A percentile compares a stretch with the other conserved stretches of the same genome.
phyloP scores from a whole-genome alignment of 2,329 filamentous ascomycete species.

The Arthrocladium fulminans region DNA sequence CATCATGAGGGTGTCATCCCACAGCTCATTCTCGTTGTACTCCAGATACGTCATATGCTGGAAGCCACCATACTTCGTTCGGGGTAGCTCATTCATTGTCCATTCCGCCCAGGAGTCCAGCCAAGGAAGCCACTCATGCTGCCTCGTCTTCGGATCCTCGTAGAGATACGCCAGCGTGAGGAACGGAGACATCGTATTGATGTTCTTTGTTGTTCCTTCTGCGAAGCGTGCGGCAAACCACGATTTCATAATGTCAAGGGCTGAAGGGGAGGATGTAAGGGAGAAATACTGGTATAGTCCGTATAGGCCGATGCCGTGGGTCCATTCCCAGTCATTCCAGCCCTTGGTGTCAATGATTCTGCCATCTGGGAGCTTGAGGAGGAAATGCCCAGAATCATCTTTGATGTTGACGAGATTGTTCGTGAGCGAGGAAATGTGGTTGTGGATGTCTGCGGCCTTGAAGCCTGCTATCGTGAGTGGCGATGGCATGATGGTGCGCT shows the following conservation, averaged over 20 bases:
- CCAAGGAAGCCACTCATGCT: conserved; percentile 58
- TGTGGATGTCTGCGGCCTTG: conserved; percentile 34
- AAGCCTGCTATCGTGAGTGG: conserved; percentile 11
- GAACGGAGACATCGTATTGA: conserved; percentile 76
- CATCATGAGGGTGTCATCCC: conserved; percentile 87
- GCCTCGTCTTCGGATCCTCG: conserved; percentile 59
- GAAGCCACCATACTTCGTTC: conserved; percentile 63
- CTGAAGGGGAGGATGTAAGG: conserved; percentile 53
- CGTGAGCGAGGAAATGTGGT: conserved; percentile 58
- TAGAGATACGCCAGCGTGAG: conserved; percentile 70
- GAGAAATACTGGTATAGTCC: conserved; percentile 76
- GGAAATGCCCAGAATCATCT: conserved; percentile 64
- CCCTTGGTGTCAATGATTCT: conserved; percentile 75
- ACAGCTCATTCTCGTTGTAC: conserved; percentile 64
- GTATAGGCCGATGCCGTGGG: conserved; percentile 70
- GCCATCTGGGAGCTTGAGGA: conserved; percentile 62
- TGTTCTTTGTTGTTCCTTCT: conserved; percentile 70
- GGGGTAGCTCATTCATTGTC: conserved; percentile 66
- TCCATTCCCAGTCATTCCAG: conserved; percentile 64
- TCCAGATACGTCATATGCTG: conserved; percentile 67
- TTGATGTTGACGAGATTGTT: conserved; percentile 68
- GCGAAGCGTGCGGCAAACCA: conserved; percentile 65
- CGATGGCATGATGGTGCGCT: neutral
- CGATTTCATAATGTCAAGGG: conserved; percentile 58
- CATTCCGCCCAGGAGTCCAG: conserved; percentile 74